Evolutionary conservation across 345 rosid genomes (phyloP).

Genomic region (Conringia planisiliqua): DNA sequence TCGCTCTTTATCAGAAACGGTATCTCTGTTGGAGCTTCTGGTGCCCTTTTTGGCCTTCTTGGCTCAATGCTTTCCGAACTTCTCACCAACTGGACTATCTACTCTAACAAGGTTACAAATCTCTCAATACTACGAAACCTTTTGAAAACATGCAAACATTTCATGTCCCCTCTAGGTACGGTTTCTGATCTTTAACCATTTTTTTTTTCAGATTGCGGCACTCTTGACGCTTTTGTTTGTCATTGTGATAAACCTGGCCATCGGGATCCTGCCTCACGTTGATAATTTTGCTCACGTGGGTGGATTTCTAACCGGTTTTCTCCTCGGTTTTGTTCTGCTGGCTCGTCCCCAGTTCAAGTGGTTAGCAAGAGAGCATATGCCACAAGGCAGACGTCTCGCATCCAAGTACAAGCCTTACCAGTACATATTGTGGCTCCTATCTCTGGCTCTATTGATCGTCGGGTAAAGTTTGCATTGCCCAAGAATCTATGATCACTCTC

Average conservation of each 20-base stretch:
- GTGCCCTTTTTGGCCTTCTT: slow-evolving; percentile 94
- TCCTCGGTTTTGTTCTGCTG: slow-evolving; percentile 74
- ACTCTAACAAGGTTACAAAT: slow-evolving; percentile 67
- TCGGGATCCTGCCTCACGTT: slow-evolving; percentile 88
- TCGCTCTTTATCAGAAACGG: slow-evolving; percentile 51
- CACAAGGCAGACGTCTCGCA: slow-evolving; percentile 41
- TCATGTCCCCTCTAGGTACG: neutral
- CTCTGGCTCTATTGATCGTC: slow-evolving; percentile 47
- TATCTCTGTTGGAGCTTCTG: slow-evolving; percentile 96
- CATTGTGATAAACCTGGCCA: slow-evolving; percentile 61
- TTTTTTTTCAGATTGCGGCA: slow-evolving; percentile 61
- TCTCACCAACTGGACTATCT: slow-evolving; percentile 83
- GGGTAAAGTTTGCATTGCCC: slow-evolving; percentile 46
- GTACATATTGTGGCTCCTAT: slow-evolving; percentile 53
- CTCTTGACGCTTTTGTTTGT: slow-evolving; percentile 68
- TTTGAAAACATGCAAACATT: neutral
- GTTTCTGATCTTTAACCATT: neutral
- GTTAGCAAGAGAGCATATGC: slow-evolving; percentile 48
- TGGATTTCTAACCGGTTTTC: slow-evolving; percentile 82
- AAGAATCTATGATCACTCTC: neutral
- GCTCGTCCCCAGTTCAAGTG: slow-evolving; percentile 86
- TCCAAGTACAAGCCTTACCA: slow-evolving; percentile 77
- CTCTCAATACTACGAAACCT: neutral
- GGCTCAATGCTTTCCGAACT: slow-evolving; percentile 96
- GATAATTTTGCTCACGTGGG: slow-evolving; percentile 92